Percentiles rank a stretch among this genome's conserved stretches.
phyloP scores from a whole-genome alignment of 106 monocot species.

The Vanilla planifolia region DNA sequence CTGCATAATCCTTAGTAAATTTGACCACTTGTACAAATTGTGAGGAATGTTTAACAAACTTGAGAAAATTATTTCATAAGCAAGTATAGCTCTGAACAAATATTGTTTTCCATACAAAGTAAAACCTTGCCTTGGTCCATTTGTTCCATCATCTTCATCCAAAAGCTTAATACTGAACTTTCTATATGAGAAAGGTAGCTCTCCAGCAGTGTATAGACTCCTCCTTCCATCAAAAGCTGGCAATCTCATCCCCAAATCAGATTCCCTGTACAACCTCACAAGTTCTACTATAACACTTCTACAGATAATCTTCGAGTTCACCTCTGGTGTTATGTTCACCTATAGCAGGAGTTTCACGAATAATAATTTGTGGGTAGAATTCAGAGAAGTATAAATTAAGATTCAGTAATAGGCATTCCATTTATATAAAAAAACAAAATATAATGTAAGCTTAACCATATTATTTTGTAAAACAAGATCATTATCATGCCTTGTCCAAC shows the following conservation, averaged over 20 bases:
- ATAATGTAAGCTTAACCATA: too few relatives aligned
- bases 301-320: slow-evolving; percentile 19
- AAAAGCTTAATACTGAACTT: slow-evolving; percentile 32
- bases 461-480: too few relatives aligned
- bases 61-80: neutral
- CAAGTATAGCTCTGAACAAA: too few relatives aligned
- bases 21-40: too few relatives aligned
- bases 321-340: slow-evolving; percentile 35
- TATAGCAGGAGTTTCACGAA: neutral
- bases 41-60: neutral
- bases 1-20: too few relatives aligned
- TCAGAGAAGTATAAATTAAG: neutral
- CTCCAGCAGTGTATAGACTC: slow-evolving; percentile 40
- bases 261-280: slow-evolving; percentile 31
- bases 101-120: neutral
- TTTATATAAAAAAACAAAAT: too few relatives aligned
- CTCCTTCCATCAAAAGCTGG: slow-evolving; percentile 51
- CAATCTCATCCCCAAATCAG: slow-evolving; percentile 31
- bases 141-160: slow-evolving; percentile 17
- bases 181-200: slow-evolving; percentile 31
- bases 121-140: slow-evolving; percentile 4
- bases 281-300: slow-evolving; percentile 30
- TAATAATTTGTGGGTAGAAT: neutral
- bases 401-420: too few relatives aligned
- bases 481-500: too few relatives aligned